These are phyloP conservation scores for Polychytrium aggregatum DNA, from an alignment of 192 early-diverging fungal species.

Conservation along the genomic window DNA sequence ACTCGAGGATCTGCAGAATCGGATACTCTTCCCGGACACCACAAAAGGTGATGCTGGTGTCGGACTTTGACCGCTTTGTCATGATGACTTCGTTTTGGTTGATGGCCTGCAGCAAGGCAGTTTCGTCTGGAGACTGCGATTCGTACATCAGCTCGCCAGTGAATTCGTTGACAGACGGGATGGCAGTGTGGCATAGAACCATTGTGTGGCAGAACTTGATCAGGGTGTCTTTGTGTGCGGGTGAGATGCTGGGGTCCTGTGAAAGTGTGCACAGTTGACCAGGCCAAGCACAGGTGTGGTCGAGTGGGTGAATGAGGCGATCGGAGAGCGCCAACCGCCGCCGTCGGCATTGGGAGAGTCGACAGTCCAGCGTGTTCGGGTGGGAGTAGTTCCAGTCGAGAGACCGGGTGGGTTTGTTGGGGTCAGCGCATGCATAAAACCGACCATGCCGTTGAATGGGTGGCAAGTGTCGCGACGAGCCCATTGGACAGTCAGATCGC, in stretches of 20 bases:
- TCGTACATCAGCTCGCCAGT: constrained; percentile 65
- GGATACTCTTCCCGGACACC: constrained; percentile 31
- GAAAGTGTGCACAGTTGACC: too few species aligned
- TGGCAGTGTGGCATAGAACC: constrained; percentile 68
- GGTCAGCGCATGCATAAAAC: too few species aligned
- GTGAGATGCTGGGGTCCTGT: constrained; percentile 9
- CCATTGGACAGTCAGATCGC: too few species aligned
- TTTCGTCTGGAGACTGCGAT: constrained; percentile 67
- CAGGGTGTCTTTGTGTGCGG: constrained; percentile 8
- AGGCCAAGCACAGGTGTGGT: too few species aligned
- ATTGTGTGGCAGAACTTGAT: constrained; percentile 55
- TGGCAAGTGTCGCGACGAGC: too few species aligned
- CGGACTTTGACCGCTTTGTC: constrained; percentile 21
- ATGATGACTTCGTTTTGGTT: constrained; percentile 38
- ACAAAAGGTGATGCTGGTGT: constrained; percentile 29
- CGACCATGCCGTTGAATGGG: too few species aligned
- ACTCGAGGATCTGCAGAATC: constrained; percentile 51
- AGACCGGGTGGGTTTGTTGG: too few species aligned
- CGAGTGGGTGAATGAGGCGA: too few species aligned
- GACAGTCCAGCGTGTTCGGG: too few species aligned
- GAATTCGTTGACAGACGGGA: constrained; percentile 32
- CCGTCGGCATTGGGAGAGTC: too few species aligned
- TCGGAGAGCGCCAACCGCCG: too few species aligned
- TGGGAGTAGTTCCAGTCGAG: too few species aligned
- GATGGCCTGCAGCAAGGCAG: constrained; percentile 33